Evolutionary conservation across 495 filamentous ascomycete species (phyloP).

Genomic region (Jackrogersella minutella): DNA sequence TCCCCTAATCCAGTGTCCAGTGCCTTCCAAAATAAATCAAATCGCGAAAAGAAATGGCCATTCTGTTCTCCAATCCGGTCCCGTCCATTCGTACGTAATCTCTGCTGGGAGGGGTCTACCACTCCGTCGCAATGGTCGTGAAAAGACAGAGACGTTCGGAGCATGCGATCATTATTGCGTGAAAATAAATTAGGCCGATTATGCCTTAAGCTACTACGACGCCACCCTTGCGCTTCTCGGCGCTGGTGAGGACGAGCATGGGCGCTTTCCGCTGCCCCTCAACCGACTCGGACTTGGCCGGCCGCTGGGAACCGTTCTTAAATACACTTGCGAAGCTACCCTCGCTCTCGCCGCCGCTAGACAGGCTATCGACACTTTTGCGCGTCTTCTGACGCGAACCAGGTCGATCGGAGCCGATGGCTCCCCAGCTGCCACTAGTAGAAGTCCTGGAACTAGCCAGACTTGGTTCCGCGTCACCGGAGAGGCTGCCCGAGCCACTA

Average conservation of each 20-base stretch:
- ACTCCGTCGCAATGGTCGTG: constrained; percentile 41
- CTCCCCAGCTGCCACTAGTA: constrained; percentile 72
- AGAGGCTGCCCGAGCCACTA: constrained; percentile 81
- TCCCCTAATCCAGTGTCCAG: constrained; percentile 27
- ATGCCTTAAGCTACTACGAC: constrained; percentile 47
- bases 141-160: constrained; percentile 46
- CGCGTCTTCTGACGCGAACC: constrained; percentile 67
- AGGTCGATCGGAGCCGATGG: constrained; percentile 83
- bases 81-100: constrained; percentile 42
- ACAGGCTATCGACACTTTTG: constrained; percentile 68
- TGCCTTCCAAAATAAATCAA: constrained; percentile 34
- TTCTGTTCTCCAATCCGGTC: constrained; percentile 43
- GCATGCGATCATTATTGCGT: constrained; percentile 46
- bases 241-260: constrained; percentile 85
- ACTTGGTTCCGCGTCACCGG: constrained; percentile 73
- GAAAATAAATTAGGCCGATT: constrained; percentile 32
- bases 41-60: constrained; percentile 42
- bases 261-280: constrained; percentile 80
- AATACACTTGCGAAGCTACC: constrained; percentile 66
- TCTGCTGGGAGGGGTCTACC: constrained; percentile 44
- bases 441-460: constrained; percentile 81
- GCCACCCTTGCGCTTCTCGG: constrained; percentile 88
- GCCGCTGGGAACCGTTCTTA: constrained; percentile 61
- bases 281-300: constrained; percentile 53
- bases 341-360: constrained; percentile 60